Evolutionary conservation across 2,329 filamentous ascomycete genomes (phyloP).

Genomic region (Escovopsis sp.): DNA sequence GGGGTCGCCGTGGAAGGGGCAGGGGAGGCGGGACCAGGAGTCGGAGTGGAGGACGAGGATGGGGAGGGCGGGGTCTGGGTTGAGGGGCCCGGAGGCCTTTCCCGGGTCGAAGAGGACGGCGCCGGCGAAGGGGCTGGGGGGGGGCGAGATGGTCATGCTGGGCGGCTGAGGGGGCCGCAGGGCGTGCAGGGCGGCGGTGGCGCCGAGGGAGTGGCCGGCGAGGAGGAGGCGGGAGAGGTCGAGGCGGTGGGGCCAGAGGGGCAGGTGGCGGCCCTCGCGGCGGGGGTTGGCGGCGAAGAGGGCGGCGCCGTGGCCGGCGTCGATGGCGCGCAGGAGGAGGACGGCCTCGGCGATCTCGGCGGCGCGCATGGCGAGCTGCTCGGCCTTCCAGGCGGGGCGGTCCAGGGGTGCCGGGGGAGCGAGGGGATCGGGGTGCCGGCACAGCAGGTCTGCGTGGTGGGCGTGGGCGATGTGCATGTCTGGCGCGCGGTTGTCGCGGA

Average conservation of each 20-base stretch:
- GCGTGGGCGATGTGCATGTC: slow-evolving; percentile 22
- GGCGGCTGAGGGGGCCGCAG: slow-evolving; percentile 21
- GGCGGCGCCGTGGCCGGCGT: slow-evolving; percentile 22
- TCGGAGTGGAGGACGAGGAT: slow-evolving; percentile 48
- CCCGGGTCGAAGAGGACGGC: slow-evolving; percentile 52
- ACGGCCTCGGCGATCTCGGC: slow-evolving; percentile 34
- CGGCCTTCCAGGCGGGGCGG: slow-evolving; percentile 23
- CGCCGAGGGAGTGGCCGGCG: slow-evolving; percentile 51
- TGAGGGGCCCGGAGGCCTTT: slow-evolving; percentile 47
- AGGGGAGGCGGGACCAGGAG: slow-evolving; percentile 42
- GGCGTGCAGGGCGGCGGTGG: slow-evolving; percentile 46
- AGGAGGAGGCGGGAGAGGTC: slow-evolving; percentile 39
- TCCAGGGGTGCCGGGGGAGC: slow-evolving; percentile 15
- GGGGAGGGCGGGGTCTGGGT: slow-evolving; percentile 42
- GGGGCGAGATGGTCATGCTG: too few relatives aligned
- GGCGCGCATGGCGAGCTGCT: slow-evolving; percentile 35
- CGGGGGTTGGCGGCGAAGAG: slow-evolving; percentile 28
- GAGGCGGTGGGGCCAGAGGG: slow-evolving; percentile 37
- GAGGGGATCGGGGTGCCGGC: slow-evolving; percentile 3
- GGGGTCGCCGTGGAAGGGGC: slow-evolving; percentile 45
- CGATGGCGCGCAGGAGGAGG: slow-evolving; percentile 24
- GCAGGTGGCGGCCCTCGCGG: slow-evolving; percentile 30
- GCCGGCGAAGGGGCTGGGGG: slow-evolving; percentile 25
- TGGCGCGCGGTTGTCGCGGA: slow-evolving; percentile 17
- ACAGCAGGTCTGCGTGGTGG: slow-evolving; percentile 18